Evolutionary conservation across 1,284 basidiomycete genomes (phyloP).

Genomic region (Ceratobasidium theobromae): DNA sequence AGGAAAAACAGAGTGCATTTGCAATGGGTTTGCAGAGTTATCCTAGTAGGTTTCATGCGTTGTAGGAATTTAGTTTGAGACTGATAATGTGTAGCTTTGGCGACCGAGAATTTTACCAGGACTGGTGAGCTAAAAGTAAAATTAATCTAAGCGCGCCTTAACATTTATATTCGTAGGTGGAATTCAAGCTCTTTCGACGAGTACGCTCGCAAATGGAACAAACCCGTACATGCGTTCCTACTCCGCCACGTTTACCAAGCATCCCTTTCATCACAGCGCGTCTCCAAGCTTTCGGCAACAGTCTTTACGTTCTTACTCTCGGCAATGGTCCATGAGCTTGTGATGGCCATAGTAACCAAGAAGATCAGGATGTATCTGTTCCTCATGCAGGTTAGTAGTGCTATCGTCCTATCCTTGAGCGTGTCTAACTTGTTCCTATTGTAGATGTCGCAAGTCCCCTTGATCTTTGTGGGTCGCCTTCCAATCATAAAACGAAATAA

Average conservation of each 20-base stretch:
- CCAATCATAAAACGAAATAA: constrained; percentile 78
- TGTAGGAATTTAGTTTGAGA: not conserved
- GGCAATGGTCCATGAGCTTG: constrained; percentile 88
- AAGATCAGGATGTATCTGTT: constrained; percentile 86
- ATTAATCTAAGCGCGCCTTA: not conserved
- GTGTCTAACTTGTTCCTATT: constrained; percentile 38
- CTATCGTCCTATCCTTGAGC: not conserved
- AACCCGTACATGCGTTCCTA: constrained; percentile 87
- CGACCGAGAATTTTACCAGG: constrained; percentile 95
- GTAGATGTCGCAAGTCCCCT: constrained; percentile 87
- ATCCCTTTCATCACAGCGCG: constrained; percentile 72
- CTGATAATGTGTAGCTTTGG: constrained; percentile 65
- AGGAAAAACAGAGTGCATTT: constrained; percentile 77
- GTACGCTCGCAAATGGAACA: constrained; percentile 96
- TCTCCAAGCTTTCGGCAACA: constrained; percentile 80
- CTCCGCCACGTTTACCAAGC: constrained; percentile 93
- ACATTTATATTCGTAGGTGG: constrained; percentile 58
- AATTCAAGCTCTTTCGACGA: constrained; percentile 97
- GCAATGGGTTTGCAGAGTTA: constrained; percentile 92
- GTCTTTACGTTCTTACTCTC: constrained; percentile 89
- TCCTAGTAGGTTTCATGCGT: constrained; percentile 60
- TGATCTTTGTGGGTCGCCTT: constrained; percentile 80
- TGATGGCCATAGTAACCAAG: constrained; percentile 94
- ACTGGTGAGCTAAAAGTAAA: constrained; percentile 56
- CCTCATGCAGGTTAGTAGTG: constrained; percentile 53